Conservation (phyloP, 164 flowering plant genomes). For the Hamamelis virginiana region DNA sequence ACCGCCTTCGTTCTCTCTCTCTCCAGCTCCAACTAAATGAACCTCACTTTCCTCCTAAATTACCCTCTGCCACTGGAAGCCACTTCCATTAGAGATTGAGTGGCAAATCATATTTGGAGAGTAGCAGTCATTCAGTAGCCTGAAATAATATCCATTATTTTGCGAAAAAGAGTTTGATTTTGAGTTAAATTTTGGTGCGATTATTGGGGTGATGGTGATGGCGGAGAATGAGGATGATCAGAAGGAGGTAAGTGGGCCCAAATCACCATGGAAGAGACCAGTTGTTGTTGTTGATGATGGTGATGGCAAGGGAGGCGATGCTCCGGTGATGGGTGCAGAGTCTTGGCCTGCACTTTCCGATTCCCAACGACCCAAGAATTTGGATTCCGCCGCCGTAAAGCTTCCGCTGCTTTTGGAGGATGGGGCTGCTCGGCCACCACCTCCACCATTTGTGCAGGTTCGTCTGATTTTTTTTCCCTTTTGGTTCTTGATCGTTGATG, state of each 20-base stretch:
- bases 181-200: background rate
- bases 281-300: constrained; percentile 12
- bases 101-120: no score
- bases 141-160: no score
- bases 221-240: constrained; percentile 29
- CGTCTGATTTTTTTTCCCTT: background rate
- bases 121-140: no score
- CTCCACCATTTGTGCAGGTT: constrained; percentile 15
- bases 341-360: constrained; percentile 70
- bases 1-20: no score
- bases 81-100: no score
- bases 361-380: constrained; percentile 30
- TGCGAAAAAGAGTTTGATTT: background rate
- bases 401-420: constrained; percentile 10
- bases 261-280: constrained; percentile 64
- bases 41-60: no score
- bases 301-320: constrained; percentile 25
- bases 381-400: constrained; percentile 14
- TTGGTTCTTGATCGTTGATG: no score
- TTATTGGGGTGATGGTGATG: constrained; percentile 27
- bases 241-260: constrained; percentile 26
- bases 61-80: no score
- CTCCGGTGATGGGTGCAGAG: constrained; percentile 55
- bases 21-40: no score
- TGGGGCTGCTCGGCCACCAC: constrained; percentile 18